phyloP scores from a whole-genome alignment of 192 early-diverging fungal species.

The Coemansia guatemalensis region DNA sequence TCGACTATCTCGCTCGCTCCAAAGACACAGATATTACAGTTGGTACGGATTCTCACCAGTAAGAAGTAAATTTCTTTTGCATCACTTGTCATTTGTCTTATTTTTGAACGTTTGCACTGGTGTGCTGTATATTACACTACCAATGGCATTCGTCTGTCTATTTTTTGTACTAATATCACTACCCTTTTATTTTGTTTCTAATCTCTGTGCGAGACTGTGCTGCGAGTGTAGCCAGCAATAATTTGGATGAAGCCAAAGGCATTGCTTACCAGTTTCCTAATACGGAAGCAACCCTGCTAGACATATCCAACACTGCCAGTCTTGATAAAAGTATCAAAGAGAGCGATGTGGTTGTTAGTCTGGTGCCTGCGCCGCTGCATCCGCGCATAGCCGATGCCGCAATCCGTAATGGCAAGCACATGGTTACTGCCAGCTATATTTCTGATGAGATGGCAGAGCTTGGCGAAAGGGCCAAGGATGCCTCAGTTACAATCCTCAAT shows the following conservation, averaged over 20 bases:
- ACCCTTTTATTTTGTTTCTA: slow-evolving; percentile 44
- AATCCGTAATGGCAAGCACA: slow-evolving; percentile 81
- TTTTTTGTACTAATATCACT: slow-evolving; percentile 35
- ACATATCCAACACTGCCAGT: slow-evolving; percentile 64
- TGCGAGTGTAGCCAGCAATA: slow-evolving; percentile 77
- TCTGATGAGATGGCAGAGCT: slow-evolving; percentile 85
- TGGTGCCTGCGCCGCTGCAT: slow-evolving; percentile 83
- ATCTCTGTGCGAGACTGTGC: background rate
- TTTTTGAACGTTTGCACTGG: background rate
- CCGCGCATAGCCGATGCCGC: slow-evolving; percentile 58
- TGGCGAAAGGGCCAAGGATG: slow-evolving; percentile 72
- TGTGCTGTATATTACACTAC: slow-evolving; percentile 3
- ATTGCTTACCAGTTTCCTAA: slow-evolving; percentile 62
- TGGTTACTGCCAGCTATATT: slow-evolving; percentile 96
- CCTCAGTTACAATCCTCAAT: slow-evolving; percentile 88
- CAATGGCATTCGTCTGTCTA: background rate
- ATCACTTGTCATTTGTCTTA: background rate
- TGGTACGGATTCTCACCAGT: slow-evolving; percentile 22
- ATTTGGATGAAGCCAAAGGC: slow-evolving; percentile 64
- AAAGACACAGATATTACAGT: slow-evolving; percentile 51
- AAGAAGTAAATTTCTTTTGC: background rate
- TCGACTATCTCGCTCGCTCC: slow-evolving; percentile 78
- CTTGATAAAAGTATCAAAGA: slow-evolving; percentile 65
- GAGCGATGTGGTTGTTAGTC: slow-evolving; percentile 87
- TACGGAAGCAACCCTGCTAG: slow-evolving; percentile 64